A percentile compares a stretch with the other conserved stretches of the same genome.
phyloP scores from a whole-genome alignment of 331 rosid genomes.

The Acacia concinna region DNA sequence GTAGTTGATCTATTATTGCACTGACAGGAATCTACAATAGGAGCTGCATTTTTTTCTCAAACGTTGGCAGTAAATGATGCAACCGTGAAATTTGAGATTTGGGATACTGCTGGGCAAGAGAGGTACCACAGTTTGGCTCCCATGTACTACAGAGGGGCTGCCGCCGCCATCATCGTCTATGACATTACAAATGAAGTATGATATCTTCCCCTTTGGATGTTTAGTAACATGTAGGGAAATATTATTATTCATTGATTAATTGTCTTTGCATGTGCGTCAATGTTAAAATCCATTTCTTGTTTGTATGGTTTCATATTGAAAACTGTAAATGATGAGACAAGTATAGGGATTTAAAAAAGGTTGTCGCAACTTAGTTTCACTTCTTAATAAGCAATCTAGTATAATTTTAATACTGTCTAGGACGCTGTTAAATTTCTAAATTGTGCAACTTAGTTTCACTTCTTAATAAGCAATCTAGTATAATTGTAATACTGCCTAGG shows the following conservation, averaged over 20 bases:
- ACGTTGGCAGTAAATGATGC: conserved; percentile 97
- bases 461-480: too few relatives aligned
- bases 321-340: background rate
- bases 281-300: conserved; percentile 4
- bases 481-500: too few relatives aligned
- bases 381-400: too few relatives aligned
- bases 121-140: conserved; percentile 99
- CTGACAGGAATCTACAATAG: conserved; percentile 91
- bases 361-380: too few relatives aligned
- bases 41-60: conserved; percentile 99
- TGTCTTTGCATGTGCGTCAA: background rate
- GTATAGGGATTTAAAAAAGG: background rate
- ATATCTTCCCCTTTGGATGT: conserved; percentile 28
- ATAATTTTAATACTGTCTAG: too few relatives aligned
- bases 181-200: conserved; percentile 73
- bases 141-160: conserved; percentile 99
- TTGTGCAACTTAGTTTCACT: too few relatives aligned
- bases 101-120: conserved; percentile 99
- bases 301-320: background rate
- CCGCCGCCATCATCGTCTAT: conserved; percentile 95
- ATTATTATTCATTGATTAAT: background rate
- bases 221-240: conserved; percentile 7
- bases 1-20: conserved; percentile 29
- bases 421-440: too few relatives aligned
- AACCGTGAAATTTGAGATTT: conserved; percentile 93